A percentile compares a stretch with the other conserved stretches of the same genome.
Evolutionary conservation across 176 grass and related monocot species (phyloP).

Genomic region (Bolboschoenus planiculmis): DNA sequence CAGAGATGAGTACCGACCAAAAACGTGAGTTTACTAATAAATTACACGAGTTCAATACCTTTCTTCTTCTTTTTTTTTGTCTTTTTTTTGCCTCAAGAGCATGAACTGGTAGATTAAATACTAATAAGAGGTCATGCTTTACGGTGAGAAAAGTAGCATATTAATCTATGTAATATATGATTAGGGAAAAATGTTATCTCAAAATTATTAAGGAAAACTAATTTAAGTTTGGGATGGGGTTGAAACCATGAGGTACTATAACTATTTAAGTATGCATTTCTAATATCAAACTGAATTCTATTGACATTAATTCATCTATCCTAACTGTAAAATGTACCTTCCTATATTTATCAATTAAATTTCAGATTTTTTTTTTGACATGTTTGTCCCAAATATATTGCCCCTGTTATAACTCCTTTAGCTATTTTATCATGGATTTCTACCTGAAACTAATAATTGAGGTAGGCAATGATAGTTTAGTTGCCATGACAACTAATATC

Average conservation of each 20-base stretch:
- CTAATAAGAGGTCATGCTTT: too few relatives aligned
- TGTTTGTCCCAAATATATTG: neutral
- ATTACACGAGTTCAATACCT: too few relatives aligned
- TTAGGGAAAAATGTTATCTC: neutral
- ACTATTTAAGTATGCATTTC: neutral
- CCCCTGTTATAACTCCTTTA: neutral
- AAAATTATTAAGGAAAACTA: neutral
- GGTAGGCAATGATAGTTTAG: too few relatives aligned
- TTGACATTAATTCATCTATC: neutral
- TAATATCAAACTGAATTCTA: neutral
- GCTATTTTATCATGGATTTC: too few relatives aligned
- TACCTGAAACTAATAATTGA: too few relatives aligned
- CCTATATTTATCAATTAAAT: neutral
- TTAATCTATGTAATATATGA: too few relatives aligned
- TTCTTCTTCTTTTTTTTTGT: too few relatives aligned
- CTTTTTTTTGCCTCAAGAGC: too few relatives aligned
- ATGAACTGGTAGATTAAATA: too few relatives aligned
- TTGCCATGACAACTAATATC: neutral
- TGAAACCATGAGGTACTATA: neutral
- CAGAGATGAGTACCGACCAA: neutral
- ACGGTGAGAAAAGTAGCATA: too few relatives aligned
- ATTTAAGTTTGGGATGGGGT: neutral
- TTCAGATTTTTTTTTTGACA: neutral
- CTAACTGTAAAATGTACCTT: neutral
- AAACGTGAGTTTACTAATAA: too few relatives aligned